Evolutionary conservation across 805 yeast genomes (phyloP).

Genomic region (Yarrowia sp.): DNA sequence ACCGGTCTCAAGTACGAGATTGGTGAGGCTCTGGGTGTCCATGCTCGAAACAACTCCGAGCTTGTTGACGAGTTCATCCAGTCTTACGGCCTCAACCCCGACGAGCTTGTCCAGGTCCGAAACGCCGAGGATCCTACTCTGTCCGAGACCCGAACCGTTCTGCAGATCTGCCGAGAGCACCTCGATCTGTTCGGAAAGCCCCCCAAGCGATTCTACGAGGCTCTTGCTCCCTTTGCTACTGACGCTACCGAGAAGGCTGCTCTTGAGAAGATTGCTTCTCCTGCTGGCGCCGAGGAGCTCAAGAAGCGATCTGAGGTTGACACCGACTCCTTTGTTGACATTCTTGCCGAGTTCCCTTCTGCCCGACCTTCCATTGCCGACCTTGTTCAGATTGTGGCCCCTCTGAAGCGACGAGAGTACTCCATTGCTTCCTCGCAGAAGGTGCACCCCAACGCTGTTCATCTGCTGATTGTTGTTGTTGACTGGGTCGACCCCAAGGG

Average conservation of each 20-base stretch:
- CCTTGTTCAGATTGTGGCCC: conserved; percentile 75
- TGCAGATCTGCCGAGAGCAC: conserved; percentile 80
- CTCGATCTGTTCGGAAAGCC: conserved; percentile 94
- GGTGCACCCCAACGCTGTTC: conserved; percentile 89
- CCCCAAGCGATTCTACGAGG: conserved; percentile 90
- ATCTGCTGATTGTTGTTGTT: conserved; percentile 89
- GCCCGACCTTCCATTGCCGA: conserved; percentile 80
- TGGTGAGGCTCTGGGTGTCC: conserved; percentile 97
- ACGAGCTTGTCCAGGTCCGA: conserved; percentile 72
- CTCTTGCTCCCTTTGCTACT: conserved; percentile 73
- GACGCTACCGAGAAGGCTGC: conserved; percentile 70
- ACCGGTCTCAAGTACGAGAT: conserved; percentile 91
- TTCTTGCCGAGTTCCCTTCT: conserved; percentile 77
- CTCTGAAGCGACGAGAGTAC: conserved; percentile 95
- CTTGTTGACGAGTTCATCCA: conserved; percentile 73
- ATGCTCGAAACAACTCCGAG: conserved; percentile 78
- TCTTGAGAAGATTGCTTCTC: conserved; percentile 68
- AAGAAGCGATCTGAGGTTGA: conserved; percentile 86
- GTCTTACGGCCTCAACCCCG: conserved; percentile 73
- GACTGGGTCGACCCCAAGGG: conserved; percentile 93
- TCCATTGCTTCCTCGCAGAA: conserved; percentile 97
- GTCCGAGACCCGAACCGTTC: conserved; percentile 77
- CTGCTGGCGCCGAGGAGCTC: conserved; percentile 84
- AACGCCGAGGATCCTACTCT: conserved; percentile 59
- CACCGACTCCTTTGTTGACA: conserved; percentile 79